These are phyloP conservation scores for Dissophora ornata DNA, from an alignment of 192 early-diverging fungal species.

Conservation along the genomic window DNA sequence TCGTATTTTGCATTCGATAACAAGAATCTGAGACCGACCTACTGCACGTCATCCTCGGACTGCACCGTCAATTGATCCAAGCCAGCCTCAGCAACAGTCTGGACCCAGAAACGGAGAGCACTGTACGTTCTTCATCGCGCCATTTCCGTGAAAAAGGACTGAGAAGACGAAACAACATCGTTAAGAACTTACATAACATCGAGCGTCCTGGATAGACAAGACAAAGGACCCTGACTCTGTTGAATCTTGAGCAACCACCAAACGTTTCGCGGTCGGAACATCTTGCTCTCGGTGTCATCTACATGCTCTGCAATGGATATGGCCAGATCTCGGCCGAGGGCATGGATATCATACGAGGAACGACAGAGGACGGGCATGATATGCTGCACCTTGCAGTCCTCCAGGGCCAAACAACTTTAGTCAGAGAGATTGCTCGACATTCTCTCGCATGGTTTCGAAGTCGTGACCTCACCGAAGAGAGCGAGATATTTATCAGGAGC, in stretches of 20 bases:
- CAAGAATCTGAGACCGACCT: slow-evolving; percentile 16
- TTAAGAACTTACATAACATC: too few relatives aligned
- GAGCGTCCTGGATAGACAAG: slow-evolving; percentile 22
- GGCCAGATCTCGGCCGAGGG: slow-evolving; percentile 17
- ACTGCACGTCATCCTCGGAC: slow-evolving; percentile 17
- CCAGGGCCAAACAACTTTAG: slow-evolving; percentile 28
- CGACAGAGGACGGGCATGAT: slow-evolving; percentile 27
- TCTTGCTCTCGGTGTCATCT: slow-evolving; percentile 42
- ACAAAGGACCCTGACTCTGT: slow-evolving; percentile 24
- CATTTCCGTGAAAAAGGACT: too few relatives aligned
- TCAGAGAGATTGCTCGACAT: slow-evolving; percentile 42
- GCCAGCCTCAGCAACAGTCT: not conserved
- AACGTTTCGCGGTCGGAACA: slow-evolving; percentile 39
- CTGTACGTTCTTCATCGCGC: slow-evolving; percentile 14
- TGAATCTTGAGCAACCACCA: slow-evolving; percentile 26
- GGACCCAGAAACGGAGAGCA: slow-evolving; percentile 14
- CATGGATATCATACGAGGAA: slow-evolving; percentile 6
- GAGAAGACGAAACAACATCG: too few relatives aligned
- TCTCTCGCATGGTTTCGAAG: slow-evolving; percentile 10
- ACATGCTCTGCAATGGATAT: slow-evolving; percentile 37
- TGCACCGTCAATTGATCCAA: slow-evolving; percentile 32
- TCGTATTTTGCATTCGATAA: not conserved
- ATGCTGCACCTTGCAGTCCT: slow-evolving; percentile 39
- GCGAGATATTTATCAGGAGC: slow-evolving; percentile 15
- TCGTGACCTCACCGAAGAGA: not conserved